Base-by-base conservation (phyloP, 495 filamentous ascomycete genomes). In the Penicillium taxi region DNA sequence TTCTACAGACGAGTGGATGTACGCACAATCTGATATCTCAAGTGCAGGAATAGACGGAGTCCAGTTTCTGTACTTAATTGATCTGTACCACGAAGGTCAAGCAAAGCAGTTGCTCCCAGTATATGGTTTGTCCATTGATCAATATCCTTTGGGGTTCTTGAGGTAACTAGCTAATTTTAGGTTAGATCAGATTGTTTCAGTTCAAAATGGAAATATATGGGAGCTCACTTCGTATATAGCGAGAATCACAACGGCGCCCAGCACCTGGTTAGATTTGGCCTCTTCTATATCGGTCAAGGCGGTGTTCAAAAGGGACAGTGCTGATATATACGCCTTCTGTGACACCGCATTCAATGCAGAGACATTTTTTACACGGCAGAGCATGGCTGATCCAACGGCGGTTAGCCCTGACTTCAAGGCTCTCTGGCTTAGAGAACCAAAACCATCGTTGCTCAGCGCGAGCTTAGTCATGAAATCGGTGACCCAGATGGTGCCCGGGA, bases 171-270 rank as follows among this genome's bases (percentile, higher is more conserved):
- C 63, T 65, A 35, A 13, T 23, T 11, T 12, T 17, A 35, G n/a
- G n/a, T n/a, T n/a, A 19, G 27, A 9, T 30, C 27, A 30, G 27
- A 6, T 6, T 16, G 18, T 14, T 9, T 30, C 13, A 6, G 19
- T 34, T 20, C 9, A 18, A 34, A 34, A 20, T 5, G 13, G 19
- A 24, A 15, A 26, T 29, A 44, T 8, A 9, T 5, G 32, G 8
- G 16, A 18, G 25, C 64, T 47, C 53, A 69, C 66, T 60, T 66
- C 66, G 51, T 56, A 73, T 47, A 64, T 59, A 39, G 52, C 69
- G 24, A 84, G 61, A 22, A 81, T 66, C 15, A 84, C 57, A 22
- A 81, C 70, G 1, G 75, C 66, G 20, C 78, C 72, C 41, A 84
- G 67, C 3, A 78, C 79, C 32, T 64, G 65, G 51, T 84, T 78